Base-by-base conservation (phyloP, 257 asterid genomes). In the Handroanthus guayacan region DNA sequence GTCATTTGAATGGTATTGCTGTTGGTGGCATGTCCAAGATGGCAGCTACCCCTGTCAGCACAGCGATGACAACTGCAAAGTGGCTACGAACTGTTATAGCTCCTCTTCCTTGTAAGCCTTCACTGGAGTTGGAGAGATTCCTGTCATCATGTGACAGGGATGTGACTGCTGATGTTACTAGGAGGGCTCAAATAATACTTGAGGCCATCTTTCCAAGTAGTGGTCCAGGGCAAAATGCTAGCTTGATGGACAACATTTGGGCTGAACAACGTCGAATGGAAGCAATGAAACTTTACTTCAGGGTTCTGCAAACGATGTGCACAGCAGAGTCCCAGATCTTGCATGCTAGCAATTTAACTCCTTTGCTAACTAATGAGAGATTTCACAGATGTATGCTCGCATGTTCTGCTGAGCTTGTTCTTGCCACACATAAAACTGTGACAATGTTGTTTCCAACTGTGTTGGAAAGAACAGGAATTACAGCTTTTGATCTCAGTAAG, bases 311-410 rank as follows among this genome's bases (percentile, higher is more conserved):
- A 81, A 92, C 97, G 41, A 93, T 95, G 95, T 95, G 98, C 80
- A 72, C 76, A 4, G 99, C 99, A 9, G 99, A 95, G 75, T 88
- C 98, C 56, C 97, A 90, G 68, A 85, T 90, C 77, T 82, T 91
- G 84, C 89, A 90, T 10, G 95, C 76, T 16, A 90, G 74, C 85
- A 95, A 93, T 84, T 85, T 95, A 81, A 93, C 96, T 62, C 86
- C 96, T 60, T 79, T 93, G 90, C 90, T 95, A 71, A 90, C 96
- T 67, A 95, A 91, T 67, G 99, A 93, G 88, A 90, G 96, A 87
- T 95, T 95, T 77, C 99, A 95, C 77, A 86, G 98, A 84, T 95
- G 99, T 78, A 93, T 95, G 99, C 97, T 95, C 50, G 98, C 99
- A 63, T 95, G 99, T 83, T 95, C 99, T 10, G 97, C 99, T 12